Evolutionary conservation across 495 filamentous ascomycete species (phyloP), one percentile per base, ranked within the genome.

Genomic region (Opeltia flavorubescens): DNA sequence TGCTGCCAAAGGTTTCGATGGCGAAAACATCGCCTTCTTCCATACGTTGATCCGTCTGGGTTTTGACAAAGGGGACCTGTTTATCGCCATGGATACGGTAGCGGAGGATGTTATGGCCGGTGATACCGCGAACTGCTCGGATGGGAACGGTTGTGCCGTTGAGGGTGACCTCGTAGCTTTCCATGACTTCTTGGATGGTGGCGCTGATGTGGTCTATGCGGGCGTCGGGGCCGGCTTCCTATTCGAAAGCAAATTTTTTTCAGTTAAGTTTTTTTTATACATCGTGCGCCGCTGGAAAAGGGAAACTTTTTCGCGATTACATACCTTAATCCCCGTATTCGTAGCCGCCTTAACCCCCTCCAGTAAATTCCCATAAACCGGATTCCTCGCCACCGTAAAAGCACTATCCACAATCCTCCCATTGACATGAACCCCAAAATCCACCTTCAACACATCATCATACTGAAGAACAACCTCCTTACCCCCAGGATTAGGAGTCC

Each of bases 1-100:
- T 95, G 67, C 81, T 89, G 42, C 88, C 88, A 55, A 94, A 95
- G 6, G 88, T 94, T 62, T 94, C 88, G 52, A 95, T 93, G 36
- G 88, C 88, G 59, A 89, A 95, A 11, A 84, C 76, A 58, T 95
- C 88, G 20, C 86, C 86, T 62, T 94, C 88, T 68, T 94, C 88
- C 88, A 95, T 95, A 66, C 84, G 88, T 28, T 84, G 89, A 55
- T 74, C 71, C 54, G 88, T 82, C 46, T 67, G 70, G 47, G 72
- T 76, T 68, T 93, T 93, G 25, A 94, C 83, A 53, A 94, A 89
- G 5, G 88, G 88, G 29, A 95, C 81, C 62, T 82, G 86, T 72
- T 94, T 95, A 31, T 70, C 74, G 46, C 88, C 86, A 63, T 95
- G 88, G 53, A 95, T 95, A 55, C 80, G 74, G 66, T 84, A 88